Evolutionary conservation across 2,329 filamentous ascomycete genomes (phyloP).

Genomic region (Chrysoporthe deuterocubensis): DNA sequence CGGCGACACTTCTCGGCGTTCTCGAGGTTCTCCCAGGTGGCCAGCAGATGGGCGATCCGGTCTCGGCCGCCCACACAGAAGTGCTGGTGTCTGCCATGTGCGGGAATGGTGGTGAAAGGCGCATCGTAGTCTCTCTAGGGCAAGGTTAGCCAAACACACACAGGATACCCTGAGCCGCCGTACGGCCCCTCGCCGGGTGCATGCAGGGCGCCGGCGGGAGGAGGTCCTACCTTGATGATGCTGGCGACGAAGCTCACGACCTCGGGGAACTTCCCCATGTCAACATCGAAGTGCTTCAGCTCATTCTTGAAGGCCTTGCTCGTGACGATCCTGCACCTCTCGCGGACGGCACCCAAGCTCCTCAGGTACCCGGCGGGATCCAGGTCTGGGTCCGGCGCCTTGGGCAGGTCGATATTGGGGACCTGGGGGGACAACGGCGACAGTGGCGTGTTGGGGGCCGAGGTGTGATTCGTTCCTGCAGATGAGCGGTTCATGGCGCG

Average conservation of each 20-base stretch:
- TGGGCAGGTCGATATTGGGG: constrained; percentile 79
- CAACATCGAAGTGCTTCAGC: constrained; percentile 85
- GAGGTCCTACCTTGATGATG: constrained; percentile 78
- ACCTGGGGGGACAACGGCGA: constrained; percentile 60
- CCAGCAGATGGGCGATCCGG: constrained; percentile 71
- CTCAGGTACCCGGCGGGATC: constrained; percentile 90
- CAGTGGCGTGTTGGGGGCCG: constrained; percentile 49
- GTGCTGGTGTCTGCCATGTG: constrained; percentile 86
- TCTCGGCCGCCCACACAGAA: constrained; percentile 81
- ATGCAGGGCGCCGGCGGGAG: neutral
- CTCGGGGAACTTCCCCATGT: constrained; percentile 80
- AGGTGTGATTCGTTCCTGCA: constrained; percentile 48
- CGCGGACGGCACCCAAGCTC: constrained; percentile 85
- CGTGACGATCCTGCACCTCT: constrained; percentile 73
- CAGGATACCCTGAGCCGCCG: neutral
- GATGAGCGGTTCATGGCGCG: constrained; percentile 55
- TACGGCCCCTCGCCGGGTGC: neutral
- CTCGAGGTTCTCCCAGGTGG: constrained; percentile 70
- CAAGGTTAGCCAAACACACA: constrained; percentile 4
- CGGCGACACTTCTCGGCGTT: constrained; percentile 74
- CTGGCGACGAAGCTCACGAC: constrained; percentile 87
- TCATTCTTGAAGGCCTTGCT: constrained; percentile 78
- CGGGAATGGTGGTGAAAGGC: constrained; percentile 69
- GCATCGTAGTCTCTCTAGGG: constrained; percentile 58
- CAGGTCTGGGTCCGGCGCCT: constrained; percentile 82